These are phyloP conservation scores for Plasmodium gonderi DNA, from an alignment of 169 alveolate genomes.

Conservation along the genomic window DNA sequence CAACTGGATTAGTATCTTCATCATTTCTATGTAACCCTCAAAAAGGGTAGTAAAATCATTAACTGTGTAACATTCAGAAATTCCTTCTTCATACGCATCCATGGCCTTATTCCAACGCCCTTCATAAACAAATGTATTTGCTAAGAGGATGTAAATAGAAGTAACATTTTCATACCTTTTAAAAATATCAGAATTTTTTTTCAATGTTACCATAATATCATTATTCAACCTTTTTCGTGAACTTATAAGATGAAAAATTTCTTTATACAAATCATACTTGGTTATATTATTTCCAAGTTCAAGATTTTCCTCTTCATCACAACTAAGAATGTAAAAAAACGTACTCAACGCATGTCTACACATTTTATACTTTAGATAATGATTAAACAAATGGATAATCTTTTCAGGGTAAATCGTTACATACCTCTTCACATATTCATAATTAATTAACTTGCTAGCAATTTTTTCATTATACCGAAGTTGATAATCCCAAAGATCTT, in stretches of 20 bases:
- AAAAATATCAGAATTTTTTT: constrained; percentile 17
- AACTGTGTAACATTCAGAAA: constrained; percentile 52
- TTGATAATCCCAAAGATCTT: constrained; percentile 50
- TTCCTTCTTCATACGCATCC: constrained; percentile 72
- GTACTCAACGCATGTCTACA: constrained; percentile 50
- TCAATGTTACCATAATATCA: constrained; percentile 46
- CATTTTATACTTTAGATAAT: constrained; percentile 67
- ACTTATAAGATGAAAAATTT: constrained; percentile 16
- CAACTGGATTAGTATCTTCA: constrained; percentile 48
- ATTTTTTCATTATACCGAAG: constrained; percentile 13
- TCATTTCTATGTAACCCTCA: constrained; percentile 56
- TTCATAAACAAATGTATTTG: constrained; percentile 64
- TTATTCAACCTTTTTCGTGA: constrained; percentile 17
- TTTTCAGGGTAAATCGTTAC: constrained; percentile 71
- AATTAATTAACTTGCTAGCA: constrained; percentile 26
- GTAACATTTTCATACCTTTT: constrained; percentile 70
- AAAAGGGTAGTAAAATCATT: constrained; percentile 49
- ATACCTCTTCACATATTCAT: constrained; percentile 56
- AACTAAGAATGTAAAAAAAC: constrained; percentile 38
- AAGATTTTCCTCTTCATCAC: constrained; percentile 10
- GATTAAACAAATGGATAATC: constrained; percentile 29
- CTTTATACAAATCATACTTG: constrained; percentile 40
- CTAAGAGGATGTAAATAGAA: constrained; percentile 33
- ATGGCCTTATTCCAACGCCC: constrained; percentile 75
- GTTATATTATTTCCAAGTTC: constrained; percentile 30